These are phyloP conservation scores for Nyctanthes arbortristis DNA, from an alignment of 257 asterid species.

Conservation along the genomic window DNA sequence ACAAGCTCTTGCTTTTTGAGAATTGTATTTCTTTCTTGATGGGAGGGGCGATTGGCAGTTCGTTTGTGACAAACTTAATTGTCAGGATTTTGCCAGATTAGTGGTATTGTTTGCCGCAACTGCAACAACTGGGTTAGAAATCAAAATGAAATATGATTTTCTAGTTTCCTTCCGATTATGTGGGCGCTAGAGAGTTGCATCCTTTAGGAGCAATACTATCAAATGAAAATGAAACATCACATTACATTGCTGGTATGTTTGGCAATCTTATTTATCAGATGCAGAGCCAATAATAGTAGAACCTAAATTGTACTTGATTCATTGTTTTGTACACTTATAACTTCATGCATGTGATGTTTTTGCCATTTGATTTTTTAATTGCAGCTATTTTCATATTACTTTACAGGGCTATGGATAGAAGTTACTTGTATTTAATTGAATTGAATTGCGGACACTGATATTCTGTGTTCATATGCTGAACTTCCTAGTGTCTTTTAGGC, in stretches of 20 bases:
- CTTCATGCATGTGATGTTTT: background rate
- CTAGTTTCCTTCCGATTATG: conserved; percentile 12
- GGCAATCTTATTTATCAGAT: background rate
- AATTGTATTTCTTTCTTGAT: background rate
- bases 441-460: conserved; percentile 10
- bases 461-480: conserved; percentile 1
- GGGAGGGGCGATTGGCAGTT: conserved; percentile 8
- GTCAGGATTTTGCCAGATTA: background rate
- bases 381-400: background rate
- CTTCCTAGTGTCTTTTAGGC: background rate
- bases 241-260: conserved; percentile 10
- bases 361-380: background rate
- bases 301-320: conserved; percentile 16
- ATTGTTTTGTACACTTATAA: background rate
- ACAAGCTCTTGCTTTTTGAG: background rate
- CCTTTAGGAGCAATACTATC: background rate
- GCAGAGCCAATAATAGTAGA: background rate
- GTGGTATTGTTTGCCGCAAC: background rate
- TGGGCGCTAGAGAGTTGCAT: conserved; percentile 6
- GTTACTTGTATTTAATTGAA: background rate
- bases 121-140: background rate
- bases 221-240: background rate
- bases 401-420: background rate
- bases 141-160: conserved; percentile 9
- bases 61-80: background rate